phyloP scores from a whole-genome alignment of 176 grass and related monocot species.

The Cenchrus americanus region DNA sequence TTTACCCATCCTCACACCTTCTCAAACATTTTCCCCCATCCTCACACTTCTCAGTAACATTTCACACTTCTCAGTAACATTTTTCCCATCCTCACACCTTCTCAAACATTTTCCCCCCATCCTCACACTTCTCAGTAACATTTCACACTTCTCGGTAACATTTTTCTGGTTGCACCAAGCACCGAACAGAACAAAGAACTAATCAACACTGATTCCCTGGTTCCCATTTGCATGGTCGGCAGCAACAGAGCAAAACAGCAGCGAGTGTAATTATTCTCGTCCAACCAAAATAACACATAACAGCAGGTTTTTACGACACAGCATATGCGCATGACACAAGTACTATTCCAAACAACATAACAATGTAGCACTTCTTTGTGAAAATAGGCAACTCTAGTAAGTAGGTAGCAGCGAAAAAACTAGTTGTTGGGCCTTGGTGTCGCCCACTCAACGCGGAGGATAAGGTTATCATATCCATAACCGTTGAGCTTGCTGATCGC shows the following conservation, averaged over 20 bases:
- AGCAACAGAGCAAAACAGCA: neutral
- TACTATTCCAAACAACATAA: slow-evolving; percentile 11
- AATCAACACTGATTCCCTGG: neutral
- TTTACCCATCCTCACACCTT: no score
- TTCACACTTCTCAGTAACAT: no score
- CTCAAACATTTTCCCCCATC: no score
- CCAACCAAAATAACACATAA: slow-evolving; percentile 1
- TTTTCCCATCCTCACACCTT: no score
- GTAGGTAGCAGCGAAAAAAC: neutral
- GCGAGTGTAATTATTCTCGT: slow-evolving; percentile 33
- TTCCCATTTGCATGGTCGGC: neutral
- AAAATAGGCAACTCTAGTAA: neutral
- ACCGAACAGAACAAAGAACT: neutral
- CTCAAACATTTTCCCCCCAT: no score
- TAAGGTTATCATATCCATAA: slow-evolving; percentile 92
- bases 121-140: no score
- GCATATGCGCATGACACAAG: neutral
- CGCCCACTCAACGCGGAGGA: slow-evolving; percentile 86
- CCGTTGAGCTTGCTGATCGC: slow-evolving; percentile 92
- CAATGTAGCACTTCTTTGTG: neutral
- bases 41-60: no score
- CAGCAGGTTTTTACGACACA: slow-evolving; percentile 2
- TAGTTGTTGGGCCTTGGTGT: slow-evolving; percentile 80
- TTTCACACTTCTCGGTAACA: no score
- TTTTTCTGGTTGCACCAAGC: no score